Conservation (phyloP, 805 yeast species). For the Starmerella geochares region DNA sequence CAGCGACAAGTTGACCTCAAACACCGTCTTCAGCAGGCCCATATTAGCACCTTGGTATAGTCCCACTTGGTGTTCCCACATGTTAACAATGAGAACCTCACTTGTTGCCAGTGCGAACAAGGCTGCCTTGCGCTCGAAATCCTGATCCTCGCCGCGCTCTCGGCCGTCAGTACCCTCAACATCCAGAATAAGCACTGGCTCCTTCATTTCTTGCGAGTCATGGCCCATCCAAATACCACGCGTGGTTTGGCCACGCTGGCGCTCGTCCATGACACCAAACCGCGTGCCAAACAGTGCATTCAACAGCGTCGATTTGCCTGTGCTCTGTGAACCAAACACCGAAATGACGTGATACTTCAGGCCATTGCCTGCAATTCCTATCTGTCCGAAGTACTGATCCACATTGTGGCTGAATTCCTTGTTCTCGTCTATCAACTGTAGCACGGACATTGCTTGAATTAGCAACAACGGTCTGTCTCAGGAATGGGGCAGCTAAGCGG, state of each 20-base stretch:
- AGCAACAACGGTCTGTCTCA: background rate
- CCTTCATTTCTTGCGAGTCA: conserved; percentile 29
- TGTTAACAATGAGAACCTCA: conserved; percentile 79
- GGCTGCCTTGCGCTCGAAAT: conserved; percentile 93
- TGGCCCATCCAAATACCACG: conserved; percentile 72
- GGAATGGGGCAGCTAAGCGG: background rate
- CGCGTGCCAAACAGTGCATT: conserved; percentile 76
- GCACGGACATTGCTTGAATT: conserved; percentile 15
- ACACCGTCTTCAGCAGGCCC: conserved; percentile 90
- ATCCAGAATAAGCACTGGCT: conserved; percentile 53
- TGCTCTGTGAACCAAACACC: conserved; percentile 93
- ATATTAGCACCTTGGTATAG: conserved; percentile 95
- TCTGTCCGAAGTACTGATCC: conserved; percentile 28
- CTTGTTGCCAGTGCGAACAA: conserved; percentile 86
- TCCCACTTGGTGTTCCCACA: conserved; percentile 97
- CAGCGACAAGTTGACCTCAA: conserved; percentile 82
- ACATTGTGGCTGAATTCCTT: conserved; percentile 41
- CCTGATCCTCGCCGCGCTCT: conserved; percentile 97
- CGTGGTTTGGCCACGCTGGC: conserved; percentile 74
- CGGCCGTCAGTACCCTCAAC: conserved; percentile 99
- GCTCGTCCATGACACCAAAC: conserved; percentile 90
- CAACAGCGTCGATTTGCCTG: conserved; percentile 88
- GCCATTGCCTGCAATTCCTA: conserved; percentile 36
- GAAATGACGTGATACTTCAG: conserved; percentile 79
- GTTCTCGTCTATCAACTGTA: conserved; percentile 52